Evolutionary conservation across 768 basidiomycete species (phyloP).

Genomic region (Russula dissimulans): DNA sequence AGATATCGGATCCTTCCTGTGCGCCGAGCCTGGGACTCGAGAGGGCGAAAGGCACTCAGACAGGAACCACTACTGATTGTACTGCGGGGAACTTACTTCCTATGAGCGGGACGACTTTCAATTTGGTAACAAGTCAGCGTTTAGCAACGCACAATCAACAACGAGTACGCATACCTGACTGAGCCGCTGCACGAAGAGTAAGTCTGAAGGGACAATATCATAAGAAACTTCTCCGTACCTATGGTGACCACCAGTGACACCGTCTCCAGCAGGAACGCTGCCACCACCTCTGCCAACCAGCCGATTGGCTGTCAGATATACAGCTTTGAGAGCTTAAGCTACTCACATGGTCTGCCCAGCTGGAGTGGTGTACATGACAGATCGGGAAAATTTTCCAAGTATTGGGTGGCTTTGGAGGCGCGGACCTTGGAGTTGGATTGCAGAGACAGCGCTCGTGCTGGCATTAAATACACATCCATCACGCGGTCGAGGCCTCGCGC

Average conservation of each 20-base stretch:
- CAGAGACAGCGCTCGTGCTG: not conserved
- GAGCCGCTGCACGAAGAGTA: too few species aligned
- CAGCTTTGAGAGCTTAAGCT: not conserved
- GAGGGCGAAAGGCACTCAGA: not conserved
- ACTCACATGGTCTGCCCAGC: not conserved
- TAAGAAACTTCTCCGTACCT: not conserved
- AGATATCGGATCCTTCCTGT: too few species aligned
- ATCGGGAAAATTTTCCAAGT: not conserved
- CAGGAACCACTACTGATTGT: not conserved
- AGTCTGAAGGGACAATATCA: too few species aligned
- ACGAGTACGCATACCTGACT: too few species aligned
- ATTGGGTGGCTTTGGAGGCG: not conserved
- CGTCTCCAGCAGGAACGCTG: not conserved
- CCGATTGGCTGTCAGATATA: not conserved
- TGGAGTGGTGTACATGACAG: not conserved
- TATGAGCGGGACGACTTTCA: too few species aligned
- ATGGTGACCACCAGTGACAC: not conserved
- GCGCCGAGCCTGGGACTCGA: not conserved
- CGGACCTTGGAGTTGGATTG: not conserved
- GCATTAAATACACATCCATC: not conserved
- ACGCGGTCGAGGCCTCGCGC: not conserved
- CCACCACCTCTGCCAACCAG: not conserved
- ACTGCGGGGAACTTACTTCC: too few species aligned
- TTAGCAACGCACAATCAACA: too few species aligned
- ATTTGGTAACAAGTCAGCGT: not conserved